A percentile compares a stretch with the other conserved stretches of the same genome.
Evolutionary conservation across 2,329 filamentous ascomycete genomes (phyloP).

Genomic region (Diaporthe vexans): DNA sequence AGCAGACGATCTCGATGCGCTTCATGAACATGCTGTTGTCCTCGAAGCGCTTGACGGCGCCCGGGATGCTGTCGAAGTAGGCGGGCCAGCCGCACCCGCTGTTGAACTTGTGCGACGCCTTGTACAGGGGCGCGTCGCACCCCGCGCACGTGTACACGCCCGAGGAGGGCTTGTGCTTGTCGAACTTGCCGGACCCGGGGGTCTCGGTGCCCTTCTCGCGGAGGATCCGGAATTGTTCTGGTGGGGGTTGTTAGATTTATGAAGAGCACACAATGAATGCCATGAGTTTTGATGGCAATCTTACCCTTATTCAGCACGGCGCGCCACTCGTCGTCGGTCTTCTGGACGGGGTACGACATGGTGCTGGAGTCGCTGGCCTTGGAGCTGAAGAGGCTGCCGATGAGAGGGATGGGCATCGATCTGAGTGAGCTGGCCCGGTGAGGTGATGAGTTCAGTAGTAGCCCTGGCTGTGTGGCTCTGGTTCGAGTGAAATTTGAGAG

Average conservation of each 20-base stretch:
- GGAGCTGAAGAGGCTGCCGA: slow-evolving; percentile 81
- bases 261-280: too few relatives aligned
- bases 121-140: slow-evolving; percentile 91
- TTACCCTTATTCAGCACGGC: slow-evolving; percentile 80
- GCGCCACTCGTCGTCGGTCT: slow-evolving; percentile 88
- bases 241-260: slow-evolving; percentile 26
- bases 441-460: slow-evolving; percentile 43
- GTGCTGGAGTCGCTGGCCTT: slow-evolving; percentile 66
- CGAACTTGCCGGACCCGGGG: slow-evolving; percentile 83
- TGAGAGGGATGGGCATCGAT: slow-evolving; percentile 86
- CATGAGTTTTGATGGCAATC: too few relatives aligned
- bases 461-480: slow-evolving; percentile 45
- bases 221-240: slow-evolving; percentile 96
- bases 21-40: slow-evolving; percentile 85
- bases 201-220: slow-evolving; percentile 92
- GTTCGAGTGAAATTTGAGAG: slow-evolving; percentile 61
- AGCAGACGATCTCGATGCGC: slow-evolving; percentile 93
- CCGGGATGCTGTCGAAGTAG: slow-evolving; percentile 95
- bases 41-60: slow-evolving; percentile 85
- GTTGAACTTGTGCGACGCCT: slow-evolving; percentile 93
- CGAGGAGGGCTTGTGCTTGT: slow-evolving; percentile 83
- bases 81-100: slow-evolving; percentile 98
- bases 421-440: slow-evolving; percentile 50
- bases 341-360: slow-evolving; percentile 85
- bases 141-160: slow-evolving; percentile 92